Base-by-base conservation (phyloP, 495 filamentous ascomycete species). In the Tuber indicum region DNA sequence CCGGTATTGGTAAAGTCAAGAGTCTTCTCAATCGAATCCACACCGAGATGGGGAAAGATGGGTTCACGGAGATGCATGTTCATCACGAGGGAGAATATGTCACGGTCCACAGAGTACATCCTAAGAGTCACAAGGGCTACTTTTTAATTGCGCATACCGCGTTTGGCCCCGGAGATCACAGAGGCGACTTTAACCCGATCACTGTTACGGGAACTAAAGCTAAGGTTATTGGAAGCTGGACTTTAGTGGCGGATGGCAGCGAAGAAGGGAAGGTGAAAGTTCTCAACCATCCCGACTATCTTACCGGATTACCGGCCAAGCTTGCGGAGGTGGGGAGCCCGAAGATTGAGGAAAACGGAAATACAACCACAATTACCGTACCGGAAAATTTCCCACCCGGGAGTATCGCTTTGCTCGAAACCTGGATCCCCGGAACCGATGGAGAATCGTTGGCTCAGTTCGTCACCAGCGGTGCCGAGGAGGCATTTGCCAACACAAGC, bases 71-170 rank as follows among this genome's bases (percentile, higher is more conserved):
- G 85, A 97, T 94, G 43, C 93, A 97, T 84, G 93, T 99, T 71
- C 94, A 98, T 82, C 96, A 99, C 83, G 94, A 98, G 82, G 91
- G 91, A 70, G 91, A 98, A 85, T 98, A 96, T 82, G 91, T 99
- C 81, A 98, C 96, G 8, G 93, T 99, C 14, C 96, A 99, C 84
- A 88, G 96, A 78, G 93, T 98, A 8, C 93, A 99, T 82, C 96
- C 95, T 0, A 90, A 91, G 77, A 93, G 92, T 0, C 87, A 97
- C 71, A 95, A 94, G 80, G 96, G 96, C 69, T 92, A 97, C 82
- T 98, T 98, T 85, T 85, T 97, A 43, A 93, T 98, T 75, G 94
- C 96, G 0, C 96, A 98, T 78, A 98, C 94, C 46, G 95, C 96
- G 4, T 98, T 93, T 83, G 93, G 93, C 6, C 92, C 94, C 83